Conservation (phyloP, 1,139 yeast genomes). For the Groenewaldozyma auringiensis region DNA sequence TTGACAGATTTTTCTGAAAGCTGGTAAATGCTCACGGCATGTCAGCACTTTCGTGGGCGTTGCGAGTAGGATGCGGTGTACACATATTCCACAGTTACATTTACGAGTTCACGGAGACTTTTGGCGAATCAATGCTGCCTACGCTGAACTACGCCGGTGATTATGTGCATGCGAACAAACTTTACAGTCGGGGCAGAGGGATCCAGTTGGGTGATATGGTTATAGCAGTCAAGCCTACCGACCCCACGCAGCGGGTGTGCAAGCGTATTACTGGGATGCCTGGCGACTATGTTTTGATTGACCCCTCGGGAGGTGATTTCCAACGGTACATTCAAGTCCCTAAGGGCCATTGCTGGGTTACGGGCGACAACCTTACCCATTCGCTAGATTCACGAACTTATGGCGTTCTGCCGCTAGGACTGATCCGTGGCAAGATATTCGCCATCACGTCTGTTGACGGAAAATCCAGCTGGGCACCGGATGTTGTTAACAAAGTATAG, state of each 20-base stretch:
- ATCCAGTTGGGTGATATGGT: conserved; percentile 77
- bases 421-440: conserved; percentile 81
- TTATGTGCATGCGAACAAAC: conserved; percentile 70
- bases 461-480: conserved; percentile 19
- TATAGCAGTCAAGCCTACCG: conserved; percentile 85
- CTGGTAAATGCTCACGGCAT: too few relatives aligned
- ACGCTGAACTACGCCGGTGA: conserved; percentile 70
- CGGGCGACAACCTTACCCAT: conserved; percentile 86
- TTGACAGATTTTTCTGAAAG: too few relatives aligned
- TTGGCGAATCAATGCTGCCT: conserved; percentile 95
- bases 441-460: conserved; percentile 37
- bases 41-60: conserved; percentile 21
- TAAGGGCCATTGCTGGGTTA: conserved; percentile 89
- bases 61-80: conserved; percentile 60
- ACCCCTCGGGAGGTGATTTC: conserved; percentile 42
- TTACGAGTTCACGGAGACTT: conserved; percentile 72
- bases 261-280: conserved; percentile 95
- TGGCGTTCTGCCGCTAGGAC: conserved; percentile 79
- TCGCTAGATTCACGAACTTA: conserved; percentile 89
- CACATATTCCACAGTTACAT: conserved; percentile 60
- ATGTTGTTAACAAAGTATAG: conserved; percentile 1
- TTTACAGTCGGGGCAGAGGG: conserved; percentile 48
- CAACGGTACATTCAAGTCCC: conserved; percentile 51
- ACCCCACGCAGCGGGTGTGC: conserved; percentile 78
- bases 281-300: conserved; percentile 74